Evolutionary conservation across 306 rosid genomes (phyloP).

Genomic region (Glycine tomentella): DNA sequence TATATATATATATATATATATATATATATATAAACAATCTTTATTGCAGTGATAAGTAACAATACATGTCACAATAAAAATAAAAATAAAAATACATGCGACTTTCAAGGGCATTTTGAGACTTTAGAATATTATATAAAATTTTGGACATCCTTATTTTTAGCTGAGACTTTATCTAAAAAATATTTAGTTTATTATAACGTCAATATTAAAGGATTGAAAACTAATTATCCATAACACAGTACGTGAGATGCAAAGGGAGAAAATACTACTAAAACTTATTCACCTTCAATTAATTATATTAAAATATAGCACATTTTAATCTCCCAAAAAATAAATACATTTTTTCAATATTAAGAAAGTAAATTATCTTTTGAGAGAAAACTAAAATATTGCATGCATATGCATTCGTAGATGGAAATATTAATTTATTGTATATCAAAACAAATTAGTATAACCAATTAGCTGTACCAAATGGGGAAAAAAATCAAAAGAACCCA

Average conservation of each 20-base stretch:
- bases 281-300: not conserved
- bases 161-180: not conserved
- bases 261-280: not conserved
- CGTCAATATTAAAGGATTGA: not conserved
- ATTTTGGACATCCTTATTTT: not conserved
- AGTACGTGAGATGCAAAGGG: not conserved
- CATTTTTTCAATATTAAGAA: not conserved
- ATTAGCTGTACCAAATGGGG: not conserved
- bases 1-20: not conserved
- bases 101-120: not conserved
- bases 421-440: not conserved
- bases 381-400: not conserved
- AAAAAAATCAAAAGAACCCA: not conserved
- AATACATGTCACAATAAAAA: not conserved
- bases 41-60: not conserved
- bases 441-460: not conserved
- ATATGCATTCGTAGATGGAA: not conserved
- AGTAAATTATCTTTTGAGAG: not conserved
- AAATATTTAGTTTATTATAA: not conserved
- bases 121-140: not conserved
- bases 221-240: not conserved
- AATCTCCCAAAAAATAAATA: not conserved
- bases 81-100: not conserved
- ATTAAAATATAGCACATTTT: not conserved
- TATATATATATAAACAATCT: not conserved